These are phyloP conservation scores for Brasenia schreberi DNA, from an alignment of 164 flowering plant species.

Conservation along the genomic window DNA sequence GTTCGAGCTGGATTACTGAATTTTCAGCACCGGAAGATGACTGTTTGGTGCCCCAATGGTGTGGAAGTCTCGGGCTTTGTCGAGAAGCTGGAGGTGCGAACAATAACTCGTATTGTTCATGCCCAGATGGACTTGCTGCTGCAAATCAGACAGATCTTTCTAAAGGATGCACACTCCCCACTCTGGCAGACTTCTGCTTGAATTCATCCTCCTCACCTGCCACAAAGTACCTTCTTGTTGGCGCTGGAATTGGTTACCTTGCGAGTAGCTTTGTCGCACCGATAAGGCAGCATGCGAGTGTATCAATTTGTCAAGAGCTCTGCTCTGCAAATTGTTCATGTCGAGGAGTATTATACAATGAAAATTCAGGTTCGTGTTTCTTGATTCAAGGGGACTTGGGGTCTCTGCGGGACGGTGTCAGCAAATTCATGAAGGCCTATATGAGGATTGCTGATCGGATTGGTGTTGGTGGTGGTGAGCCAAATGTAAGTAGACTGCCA, in stretches of 20 bases:
- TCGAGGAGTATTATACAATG: conserved; percentile 49
- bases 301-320: conserved; percentile 35
- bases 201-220: neutral
- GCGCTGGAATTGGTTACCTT: conserved; percentile 35
- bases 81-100: neutral
- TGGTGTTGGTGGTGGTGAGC: too few relatives aligned
- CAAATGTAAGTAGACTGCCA: conserved; percentile 19
- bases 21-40: conserved; percentile 32
- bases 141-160: conserved; percentile 10
- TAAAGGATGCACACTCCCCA: conserved; percentile 12
- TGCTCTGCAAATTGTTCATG: conserved; percentile 68
- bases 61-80: conserved; percentile 56
- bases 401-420: conserved; percentile 26
- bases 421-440: conserved; percentile 27
- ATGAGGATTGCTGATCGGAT: conserved; percentile 3
- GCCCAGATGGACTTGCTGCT: neutral
- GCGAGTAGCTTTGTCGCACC: conserved; percentile 28
- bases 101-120: neutral
- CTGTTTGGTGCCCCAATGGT: conserved; percentile 44
- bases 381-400: conserved; percentile 36
- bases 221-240: conserved; percentile 13
- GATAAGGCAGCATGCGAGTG: conserved; percentile 8
- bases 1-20: conserved; percentile 17
- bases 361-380: conserved; percentile 58
- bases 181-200: neutral